These are phyloP conservation scores for Ophiosphaerella herpotricha DNA, from an alignment of 2,329 filamentous ascomycete species.

Conservation along the genomic window DNA sequence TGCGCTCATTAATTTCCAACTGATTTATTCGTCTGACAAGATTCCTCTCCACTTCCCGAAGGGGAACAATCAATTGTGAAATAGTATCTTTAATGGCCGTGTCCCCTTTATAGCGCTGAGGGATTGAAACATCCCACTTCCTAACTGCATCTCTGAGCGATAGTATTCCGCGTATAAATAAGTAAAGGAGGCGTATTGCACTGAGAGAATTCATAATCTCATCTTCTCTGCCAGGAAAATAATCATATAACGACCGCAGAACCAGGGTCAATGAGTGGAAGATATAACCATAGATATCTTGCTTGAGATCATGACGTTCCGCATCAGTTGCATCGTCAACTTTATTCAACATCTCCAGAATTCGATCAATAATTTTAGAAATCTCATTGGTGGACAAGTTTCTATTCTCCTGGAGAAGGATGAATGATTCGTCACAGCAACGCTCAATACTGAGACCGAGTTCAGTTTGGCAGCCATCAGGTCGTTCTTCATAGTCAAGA, in stretches of 20 bases:
- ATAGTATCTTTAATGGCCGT: conserved; percentile 30
- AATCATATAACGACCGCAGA: conserved; percentile 21
- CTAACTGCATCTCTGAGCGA: conserved; percentile 30
- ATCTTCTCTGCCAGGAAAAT: conserved; percentile 10
- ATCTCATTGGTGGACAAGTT: conserved; percentile 13
- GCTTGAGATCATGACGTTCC: conserved; percentile 22
- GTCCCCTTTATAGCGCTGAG: conserved; percentile 19
- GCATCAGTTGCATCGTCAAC: conserved; percentile 3
- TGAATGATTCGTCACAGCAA: conserved; percentile 11
- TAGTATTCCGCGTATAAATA: conserved; percentile 22
- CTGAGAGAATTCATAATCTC: conserved; percentile 10
- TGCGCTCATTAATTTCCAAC: conserved; percentile 11
- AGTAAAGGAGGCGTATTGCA: conserved; percentile 21
- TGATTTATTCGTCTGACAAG: conserved; percentile 6
- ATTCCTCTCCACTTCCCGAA: conserved; percentile 17
- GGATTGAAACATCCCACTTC: conserved; percentile 24
- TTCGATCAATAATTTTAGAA: background rate
- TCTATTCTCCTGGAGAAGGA: conserved; percentile 1
- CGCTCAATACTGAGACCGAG: conserved; percentile 15
- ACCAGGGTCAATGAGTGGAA: conserved; percentile 26
- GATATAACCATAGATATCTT: conserved; percentile 32
- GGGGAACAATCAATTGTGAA: conserved; percentile 28
- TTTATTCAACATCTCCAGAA: conserved; percentile 13
- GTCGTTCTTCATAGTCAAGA: conserved; percentile 16
- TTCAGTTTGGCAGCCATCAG: conserved; percentile 24